phyloP scores from a whole-genome alignment of 768 basidiomycete genomes.

The Boletellus ananas region DNA sequence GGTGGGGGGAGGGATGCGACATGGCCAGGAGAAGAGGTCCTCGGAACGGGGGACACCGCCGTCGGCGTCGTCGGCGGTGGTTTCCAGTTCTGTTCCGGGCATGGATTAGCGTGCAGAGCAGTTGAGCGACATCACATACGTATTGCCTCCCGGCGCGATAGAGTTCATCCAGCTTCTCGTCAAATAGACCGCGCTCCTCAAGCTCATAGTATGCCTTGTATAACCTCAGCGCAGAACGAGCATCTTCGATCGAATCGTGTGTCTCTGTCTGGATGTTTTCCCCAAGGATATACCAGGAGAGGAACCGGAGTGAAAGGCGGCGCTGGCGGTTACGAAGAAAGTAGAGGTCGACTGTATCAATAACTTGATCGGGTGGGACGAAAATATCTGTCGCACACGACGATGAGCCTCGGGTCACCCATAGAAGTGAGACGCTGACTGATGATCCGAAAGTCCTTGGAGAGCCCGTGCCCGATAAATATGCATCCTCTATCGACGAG shows the following conservation, averaged over 20 bases:
- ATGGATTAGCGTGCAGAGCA: neutral
- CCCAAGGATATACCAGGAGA: conserved; percentile 90
- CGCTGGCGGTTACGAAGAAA: conserved; percentile 78
- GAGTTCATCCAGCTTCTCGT: conserved; percentile 81
- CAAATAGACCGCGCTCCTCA: conserved; percentile 73
- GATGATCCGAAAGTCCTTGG: conserved; percentile 98
- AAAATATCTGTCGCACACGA: conserved; percentile 66
- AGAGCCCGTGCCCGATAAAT: conserved; percentile 95
- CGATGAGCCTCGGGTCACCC: neutral
- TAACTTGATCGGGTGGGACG: conserved; percentile 92
- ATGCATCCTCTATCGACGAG: conserved; percentile 94
- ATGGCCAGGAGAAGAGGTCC: neutral
- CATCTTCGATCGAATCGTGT: conserved; percentile 99
- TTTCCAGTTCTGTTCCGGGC: conserved; percentile 47
- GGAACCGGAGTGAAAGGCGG: conserved; percentile 85
- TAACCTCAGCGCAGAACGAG: conserved; percentile 76
- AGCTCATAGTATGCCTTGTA: conserved; percentile 80
- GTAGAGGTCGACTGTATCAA: conserved; percentile 98
- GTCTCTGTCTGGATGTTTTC: conserved; percentile 91
- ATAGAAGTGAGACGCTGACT: conserved; percentile 51
- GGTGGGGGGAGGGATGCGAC: neutral
- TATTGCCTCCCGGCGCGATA: conserved; percentile 75
- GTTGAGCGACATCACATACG: conserved; percentile 39
- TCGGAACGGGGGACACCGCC: conserved; percentile 1
- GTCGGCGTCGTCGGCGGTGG: conserved; percentile 37